Conservation (phyloP, 805 yeast genomes). For the Cephaloascus albidus region DNA sequence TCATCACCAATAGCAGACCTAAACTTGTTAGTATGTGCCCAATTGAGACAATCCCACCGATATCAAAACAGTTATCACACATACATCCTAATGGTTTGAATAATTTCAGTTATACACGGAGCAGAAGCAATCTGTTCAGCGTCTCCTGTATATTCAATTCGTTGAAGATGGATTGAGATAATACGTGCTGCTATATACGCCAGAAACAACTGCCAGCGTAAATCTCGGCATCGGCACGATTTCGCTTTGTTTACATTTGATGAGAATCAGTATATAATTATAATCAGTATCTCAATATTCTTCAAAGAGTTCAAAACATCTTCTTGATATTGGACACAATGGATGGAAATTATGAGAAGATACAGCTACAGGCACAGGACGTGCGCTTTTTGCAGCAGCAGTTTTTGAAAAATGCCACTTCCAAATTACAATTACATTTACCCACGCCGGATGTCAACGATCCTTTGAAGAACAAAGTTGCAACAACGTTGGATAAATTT, state of each 20-base stretch:
- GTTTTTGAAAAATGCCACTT: conserved; percentile 28
- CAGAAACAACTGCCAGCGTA: no score
- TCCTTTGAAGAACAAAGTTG: conserved; percentile 35
- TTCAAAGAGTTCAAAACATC: no score
- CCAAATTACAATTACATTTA: conserved; percentile 38
- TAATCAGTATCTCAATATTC: no score
- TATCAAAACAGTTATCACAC: conserved; percentile 8
- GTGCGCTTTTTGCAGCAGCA: conserved; percentile 37
- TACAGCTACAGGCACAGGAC: conserved; percentile 45
- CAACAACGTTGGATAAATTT: conserved; percentile 31
- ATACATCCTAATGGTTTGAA: conserved; percentile 12
- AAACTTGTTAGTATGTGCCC: background rate
- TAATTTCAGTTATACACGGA: no score
- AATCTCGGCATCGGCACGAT: no score
- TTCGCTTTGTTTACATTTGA: no score
- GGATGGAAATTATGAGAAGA: conserved; percentile 25
- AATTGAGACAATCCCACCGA: background rate
- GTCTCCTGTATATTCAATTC: background rate
- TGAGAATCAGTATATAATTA: no score
- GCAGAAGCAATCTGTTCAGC: background rate
- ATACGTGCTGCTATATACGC: no score
- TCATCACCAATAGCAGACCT: conserved; percentile 40
- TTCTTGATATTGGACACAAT: no score
- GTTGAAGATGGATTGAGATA: background rate
- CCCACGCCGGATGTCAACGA: conserved; percentile 32